phyloP scores from a whole-genome alignment of 2,329 filamentous ascomycete genomes.

The Stemphylium vesicarium region DNA sequence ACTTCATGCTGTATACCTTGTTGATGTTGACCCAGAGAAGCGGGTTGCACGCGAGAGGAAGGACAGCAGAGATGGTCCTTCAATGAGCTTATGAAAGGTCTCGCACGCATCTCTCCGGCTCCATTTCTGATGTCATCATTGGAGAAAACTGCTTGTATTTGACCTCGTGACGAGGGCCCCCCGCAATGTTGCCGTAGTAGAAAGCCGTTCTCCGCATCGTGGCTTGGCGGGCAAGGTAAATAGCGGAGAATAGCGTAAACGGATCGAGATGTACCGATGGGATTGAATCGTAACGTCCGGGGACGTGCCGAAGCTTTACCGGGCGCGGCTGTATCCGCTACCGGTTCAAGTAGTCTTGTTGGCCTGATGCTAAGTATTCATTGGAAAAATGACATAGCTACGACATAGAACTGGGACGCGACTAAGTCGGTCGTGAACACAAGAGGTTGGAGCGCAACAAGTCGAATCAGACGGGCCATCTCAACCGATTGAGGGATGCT shows the following conservation, averaged over 20 bases:
- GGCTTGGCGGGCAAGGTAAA: conserved; percentile 23
- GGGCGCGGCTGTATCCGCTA: neutral
- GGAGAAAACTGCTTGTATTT: neutral
- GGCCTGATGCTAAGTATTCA: too few relatives aligned
- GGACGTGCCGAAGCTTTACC: neutral
- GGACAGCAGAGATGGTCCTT: neutral
- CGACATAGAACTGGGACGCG: too few relatives aligned
- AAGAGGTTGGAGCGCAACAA: too few relatives aligned
- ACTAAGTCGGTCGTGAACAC: too few relatives aligned
- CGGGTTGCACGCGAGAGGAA: neutral
- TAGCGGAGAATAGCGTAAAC: conserved; percentile 2
- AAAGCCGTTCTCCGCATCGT: conserved; percentile 22
- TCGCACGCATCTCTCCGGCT: neutral
- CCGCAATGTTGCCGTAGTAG: conserved; percentile 7
- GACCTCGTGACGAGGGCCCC: conserved; percentile 18
- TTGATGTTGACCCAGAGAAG: neutral
- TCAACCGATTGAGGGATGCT: too few relatives aligned
- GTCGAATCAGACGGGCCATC: too few relatives aligned
- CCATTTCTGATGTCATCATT: conserved; percentile 9
- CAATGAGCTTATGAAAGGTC: neutral
- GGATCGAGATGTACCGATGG: neutral
- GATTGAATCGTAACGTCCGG: neutral
- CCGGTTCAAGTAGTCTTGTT: too few relatives aligned
- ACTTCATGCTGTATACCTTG: conserved; percentile 11
- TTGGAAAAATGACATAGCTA: too few relatives aligned